Evolutionary conservation across 2,329 filamentous ascomycete species (phyloP), one percentile per base, ranked within the genome.

Genomic region (Verticillium dahliae): DNA sequence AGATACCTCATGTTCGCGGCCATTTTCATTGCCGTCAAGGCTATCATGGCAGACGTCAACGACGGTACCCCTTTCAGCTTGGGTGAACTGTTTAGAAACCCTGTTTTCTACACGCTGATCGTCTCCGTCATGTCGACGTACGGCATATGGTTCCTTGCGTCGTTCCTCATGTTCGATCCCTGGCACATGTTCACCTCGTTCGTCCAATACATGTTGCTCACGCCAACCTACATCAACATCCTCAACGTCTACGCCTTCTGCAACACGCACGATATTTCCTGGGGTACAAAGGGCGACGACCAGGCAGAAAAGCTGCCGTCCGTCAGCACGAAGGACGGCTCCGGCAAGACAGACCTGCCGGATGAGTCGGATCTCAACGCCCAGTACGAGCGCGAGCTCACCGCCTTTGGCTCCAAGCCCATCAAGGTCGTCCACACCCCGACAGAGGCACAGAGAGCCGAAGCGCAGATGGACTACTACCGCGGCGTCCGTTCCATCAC

Each of bases 141-240:
- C 73, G 83, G 96, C 65, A 88, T 99, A 70, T 99, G 93, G 90
- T 84, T 98, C 63, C 78, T 99, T 58, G 90, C 92, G 0, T 97
- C 92, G 9, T 82, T 99, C 67, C 81, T 99, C 67, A 98, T 98
- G 87, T 87, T 98, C 75, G 95, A 99, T 74, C 95, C 95, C 4
- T 99, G 95, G 94, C 95, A 99, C 78, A 98, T 99, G 92, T 84
- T 97, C 74, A 98, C 95, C n/a, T 88, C 90, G 62, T 92, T 98
- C 75, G 75, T 92, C 57, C 95, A 98, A 84, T 99, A 99, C 75
- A 87, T 98, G 69, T 85, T 98, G 52, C 84, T 99, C 62, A 97
- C 93, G 0, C 95, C 95, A 0, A 97, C 93, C 0, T 99, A 97
- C 78, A 96, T 96, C 80, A 99, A 98, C 76, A 93, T 98, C 62